phyloP scores from a whole-genome alignment of 768 basidiomycete species.

The Hygrophorus russula region DNA sequence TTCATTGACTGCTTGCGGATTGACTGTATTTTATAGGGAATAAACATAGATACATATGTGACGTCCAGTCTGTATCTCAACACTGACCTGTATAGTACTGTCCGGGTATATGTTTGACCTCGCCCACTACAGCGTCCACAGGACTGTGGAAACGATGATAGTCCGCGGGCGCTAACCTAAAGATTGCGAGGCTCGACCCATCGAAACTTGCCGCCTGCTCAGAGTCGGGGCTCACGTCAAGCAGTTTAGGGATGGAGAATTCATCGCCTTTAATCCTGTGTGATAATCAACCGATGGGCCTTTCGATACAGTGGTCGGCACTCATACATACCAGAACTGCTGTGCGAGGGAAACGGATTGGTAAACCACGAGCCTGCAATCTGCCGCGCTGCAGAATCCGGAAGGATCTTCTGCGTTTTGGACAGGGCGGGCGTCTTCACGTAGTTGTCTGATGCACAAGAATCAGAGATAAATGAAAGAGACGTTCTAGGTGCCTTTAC shows the following conservation, averaged over 20 bases:
- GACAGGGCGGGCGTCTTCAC: conserved; percentile 48
- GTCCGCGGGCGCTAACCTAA: conserved; percentile 70
- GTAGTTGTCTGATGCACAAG: conserved; percentile 32
- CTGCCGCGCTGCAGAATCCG: conserved; percentile 56
- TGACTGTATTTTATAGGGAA: conserved; percentile 29
- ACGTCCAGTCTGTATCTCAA: neutral
- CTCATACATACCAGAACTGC: conserved; percentile 47
- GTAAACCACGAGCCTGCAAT: conserved; percentile 66
- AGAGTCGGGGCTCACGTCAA: conserved; percentile 33
- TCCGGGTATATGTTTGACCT: conserved; percentile 35
- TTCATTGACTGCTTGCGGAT: conserved; percentile 71
- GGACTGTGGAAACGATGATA: conserved; percentile 77
- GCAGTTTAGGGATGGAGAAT: conserved; percentile 54
- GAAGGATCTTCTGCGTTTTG: conserved; percentile 38
- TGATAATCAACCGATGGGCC: neutral
- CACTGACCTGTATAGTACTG: conserved; percentile 49
- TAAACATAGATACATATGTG: no score
- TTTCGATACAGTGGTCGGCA: neutral
- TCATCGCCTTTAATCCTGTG: conserved; percentile 56
- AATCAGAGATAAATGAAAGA: neutral
- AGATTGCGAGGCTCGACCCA: conserved; percentile 47
- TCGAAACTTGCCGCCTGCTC: conserved; percentile 30
- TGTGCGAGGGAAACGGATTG: conserved; percentile 43
- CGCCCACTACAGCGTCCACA: conserved; percentile 41
- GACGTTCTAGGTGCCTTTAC: conserved; percentile 11